Base-by-base conservation (phyloP, 352 stramenopile species). In the Thalassiosira mediterranea region DNA sequence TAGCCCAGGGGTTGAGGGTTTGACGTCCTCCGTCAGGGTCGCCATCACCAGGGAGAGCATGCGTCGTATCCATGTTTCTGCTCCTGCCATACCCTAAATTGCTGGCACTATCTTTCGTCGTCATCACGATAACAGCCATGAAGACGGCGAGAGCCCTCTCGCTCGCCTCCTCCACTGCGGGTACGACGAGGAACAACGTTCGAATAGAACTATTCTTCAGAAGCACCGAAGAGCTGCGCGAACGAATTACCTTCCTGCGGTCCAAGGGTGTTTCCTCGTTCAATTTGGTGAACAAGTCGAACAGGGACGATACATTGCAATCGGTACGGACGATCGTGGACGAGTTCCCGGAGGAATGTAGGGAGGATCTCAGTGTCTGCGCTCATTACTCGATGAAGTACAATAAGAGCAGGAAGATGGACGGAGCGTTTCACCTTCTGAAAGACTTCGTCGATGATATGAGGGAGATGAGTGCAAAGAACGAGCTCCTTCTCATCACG, bases 251-350 rank as follows among this genome's bases (percentile, higher is more conserved):
- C 5, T 77, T 76, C 37, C 53, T 86, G n/a, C 21, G 40, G 25
- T 58, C 40, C 0, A 38, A 73, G 15, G 80, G 80, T 3, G 31
- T 83, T 8, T n/a, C 13, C 13, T 54, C 64, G 1, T 88, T 80
- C 57, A 88, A 88, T 60, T 19, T 88, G 2, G 75, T 85, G 1
- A 88, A 88, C 63, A 88, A 88, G 31, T 54, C 79, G 46, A 76
- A 77, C 15, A 23, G 47, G 23, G 80, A 88, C 58, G 51, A 58
- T 15, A 13, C 85, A 1, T 11, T 64, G n/a, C 34, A 63, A 42
- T 85, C 59, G 62, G 10, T 67, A 0, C 3, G 69, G 47, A 58
- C 37, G 10, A 74, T 83, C 26, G 38, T 48, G 29, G 59, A 79
- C 28, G 53, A 76, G 58, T 59, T 47, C 19, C 23, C 47, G 17